A percentile compares a stretch with the other conserved stretches of the same genome.
These are phyloP conservation scores for Boletellus ananas DNA, from an alignment of 768 basidiomycete species.

Conservation along the genomic window DNA sequence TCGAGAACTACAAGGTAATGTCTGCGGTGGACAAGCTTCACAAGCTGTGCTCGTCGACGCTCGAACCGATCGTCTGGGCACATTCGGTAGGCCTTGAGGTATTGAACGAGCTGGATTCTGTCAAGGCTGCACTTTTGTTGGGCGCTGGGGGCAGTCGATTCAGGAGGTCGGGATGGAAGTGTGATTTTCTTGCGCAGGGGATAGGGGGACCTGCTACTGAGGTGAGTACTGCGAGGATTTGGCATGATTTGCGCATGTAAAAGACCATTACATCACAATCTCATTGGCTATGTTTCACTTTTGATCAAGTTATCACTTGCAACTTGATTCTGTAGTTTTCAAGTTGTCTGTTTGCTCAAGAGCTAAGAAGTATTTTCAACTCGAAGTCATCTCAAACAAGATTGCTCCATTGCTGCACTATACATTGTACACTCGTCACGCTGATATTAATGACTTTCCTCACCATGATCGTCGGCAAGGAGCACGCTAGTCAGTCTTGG, in stretches of 20 bases:
- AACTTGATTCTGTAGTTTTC: no score
- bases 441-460: no score
- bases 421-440: no score
- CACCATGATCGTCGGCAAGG: no score
- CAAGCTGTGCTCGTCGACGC: conserved; percentile 72
- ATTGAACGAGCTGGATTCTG: conserved; percentile 77
- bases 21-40: conserved; percentile 86
- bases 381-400: no score
- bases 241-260: no score
- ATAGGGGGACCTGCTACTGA: conserved; percentile 42
- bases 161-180: conserved; percentile 31
- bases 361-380: no score
- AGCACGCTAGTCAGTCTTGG: conserved; percentile 43
- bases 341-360: no score
- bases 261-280: no score
- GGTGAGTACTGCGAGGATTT: conserved; percentile 28
- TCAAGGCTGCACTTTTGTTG: conserved; percentile 85
- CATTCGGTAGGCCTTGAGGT: conserved; percentile 89
- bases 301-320: no score
- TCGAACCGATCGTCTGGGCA: conserved; percentile 75
- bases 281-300: no score
- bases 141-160: conserved; percentile 52
- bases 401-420: no score
- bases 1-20: conserved; percentile 83
- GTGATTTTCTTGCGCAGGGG: conserved; percentile 37